phyloP scores from a whole-genome alignment of 257 asterid species.

The Cordia subcordata region DNA sequence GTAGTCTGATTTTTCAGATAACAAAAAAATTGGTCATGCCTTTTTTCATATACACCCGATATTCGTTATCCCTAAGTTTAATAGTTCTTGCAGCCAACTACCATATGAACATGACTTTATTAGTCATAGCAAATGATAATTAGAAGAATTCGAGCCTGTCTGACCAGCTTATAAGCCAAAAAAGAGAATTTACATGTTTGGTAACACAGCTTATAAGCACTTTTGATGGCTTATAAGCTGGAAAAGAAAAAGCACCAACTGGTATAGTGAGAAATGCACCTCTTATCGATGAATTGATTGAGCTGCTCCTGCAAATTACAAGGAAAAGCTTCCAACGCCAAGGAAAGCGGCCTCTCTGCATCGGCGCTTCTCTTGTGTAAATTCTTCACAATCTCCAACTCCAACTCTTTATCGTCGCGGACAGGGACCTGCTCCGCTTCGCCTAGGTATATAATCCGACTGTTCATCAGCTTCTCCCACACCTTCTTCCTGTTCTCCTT shows the following conservation, averaged over 20 bases:
- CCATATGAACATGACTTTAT: no score
- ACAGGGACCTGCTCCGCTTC: constrained; percentile 87
- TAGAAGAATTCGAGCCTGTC: no score
- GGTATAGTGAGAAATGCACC: constrained; percentile 23
- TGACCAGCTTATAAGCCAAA: no score
- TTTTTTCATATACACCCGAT: not conserved
- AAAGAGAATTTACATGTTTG: no score
- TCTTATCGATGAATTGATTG: constrained; percentile 43
- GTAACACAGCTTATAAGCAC: no score
- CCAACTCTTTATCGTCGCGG: constrained; percentile 69
- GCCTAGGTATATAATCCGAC: constrained; percentile 71
- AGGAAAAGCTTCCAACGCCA: constrained; percentile 79
- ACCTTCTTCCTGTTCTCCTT: constrained; percentile 38
- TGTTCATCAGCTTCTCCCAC: constrained; percentile 82
- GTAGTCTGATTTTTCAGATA: constrained; percentile 2
- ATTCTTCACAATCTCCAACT: constrained; percentile 67
- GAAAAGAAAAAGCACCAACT: not conserved
- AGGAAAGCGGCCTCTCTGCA: constrained; percentile 40
- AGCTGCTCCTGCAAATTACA: constrained; percentile 61
- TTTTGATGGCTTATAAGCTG: no score
- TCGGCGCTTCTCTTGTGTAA: constrained; percentile 57
- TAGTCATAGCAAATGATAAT: no score
- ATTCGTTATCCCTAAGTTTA: not conserved
- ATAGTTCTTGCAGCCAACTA: no score
- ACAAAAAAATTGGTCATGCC: not conserved